Percentiles rank a stretch among this genome's conserved stretches.
Conservation (phyloP, 495 filamentous ascomycete species). For the Astrothelium subdiscretum region DNA sequence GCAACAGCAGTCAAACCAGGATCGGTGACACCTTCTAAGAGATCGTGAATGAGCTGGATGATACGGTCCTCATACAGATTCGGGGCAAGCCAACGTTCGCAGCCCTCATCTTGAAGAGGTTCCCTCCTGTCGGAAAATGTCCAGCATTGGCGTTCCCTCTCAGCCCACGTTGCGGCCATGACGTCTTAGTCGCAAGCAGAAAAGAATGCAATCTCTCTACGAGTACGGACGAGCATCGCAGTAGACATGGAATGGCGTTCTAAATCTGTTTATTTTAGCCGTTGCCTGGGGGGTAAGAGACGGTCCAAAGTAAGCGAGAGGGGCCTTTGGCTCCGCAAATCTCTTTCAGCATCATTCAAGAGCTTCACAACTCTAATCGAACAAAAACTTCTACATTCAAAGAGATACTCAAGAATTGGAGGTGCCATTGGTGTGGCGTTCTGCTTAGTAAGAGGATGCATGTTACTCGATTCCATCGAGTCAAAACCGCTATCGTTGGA, state of each 20-base stretch:
- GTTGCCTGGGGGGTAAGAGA: too few relatives aligned
- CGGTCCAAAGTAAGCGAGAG: too few relatives aligned
- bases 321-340: too few relatives aligned
- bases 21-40: neutral
- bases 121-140: neutral
- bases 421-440: neutral
- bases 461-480: conserved; percentile 1
- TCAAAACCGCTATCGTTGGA: neutral
- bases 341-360: too few relatives aligned
- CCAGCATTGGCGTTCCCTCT: neutral
- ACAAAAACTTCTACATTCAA: too few relatives aligned
- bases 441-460: neutral
- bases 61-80: neutral
- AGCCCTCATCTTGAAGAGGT: too few relatives aligned
- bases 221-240: neutral
- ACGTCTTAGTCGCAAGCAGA: neutral
- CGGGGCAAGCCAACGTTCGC: too few relatives aligned
- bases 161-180: neutral
- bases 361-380: too few relatives aligned
- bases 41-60: neutral
- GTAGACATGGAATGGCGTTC: too few relatives aligned
- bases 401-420: neutral
- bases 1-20: too few relatives aligned
- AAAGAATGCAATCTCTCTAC: neutral
- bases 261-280: too few relatives aligned